Evolutionary conservation across 495 filamentous ascomycete species (phyloP).

Genomic region (Penicillium goetzii): DNA sequence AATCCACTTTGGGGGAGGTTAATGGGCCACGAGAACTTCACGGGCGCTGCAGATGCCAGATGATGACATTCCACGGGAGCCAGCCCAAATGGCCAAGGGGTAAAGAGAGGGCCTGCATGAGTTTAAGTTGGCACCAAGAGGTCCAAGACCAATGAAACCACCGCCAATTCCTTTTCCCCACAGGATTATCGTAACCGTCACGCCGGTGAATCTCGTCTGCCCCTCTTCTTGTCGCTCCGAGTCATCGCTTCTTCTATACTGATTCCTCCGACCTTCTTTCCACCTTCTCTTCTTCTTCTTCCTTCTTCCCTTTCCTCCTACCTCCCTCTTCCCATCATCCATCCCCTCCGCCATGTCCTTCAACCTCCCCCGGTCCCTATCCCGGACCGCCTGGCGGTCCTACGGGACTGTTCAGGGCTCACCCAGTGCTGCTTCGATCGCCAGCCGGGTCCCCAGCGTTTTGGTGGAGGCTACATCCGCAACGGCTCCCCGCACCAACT

Average conservation of each 20-base stretch:
- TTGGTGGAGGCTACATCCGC: slow-evolving; percentile 61
- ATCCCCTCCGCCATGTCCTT: slow-evolving; percentile 37
- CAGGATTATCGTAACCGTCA: slow-evolving; percentile 29
- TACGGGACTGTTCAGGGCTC: slow-evolving; percentile 52
- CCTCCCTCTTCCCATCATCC: slow-evolving; percentile 24
- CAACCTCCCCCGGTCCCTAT: slow-evolving; percentile 32
- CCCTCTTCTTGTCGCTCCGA: slow-evolving; percentile 17
- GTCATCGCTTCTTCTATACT: slow-evolving; percentile 3
- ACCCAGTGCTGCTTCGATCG: slow-evolving; percentile 37
- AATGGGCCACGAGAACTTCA: background rate
- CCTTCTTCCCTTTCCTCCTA: slow-evolving; percentile 7
- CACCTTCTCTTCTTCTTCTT: slow-evolving; percentile 10
- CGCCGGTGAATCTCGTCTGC: slow-evolving; percentile 26
- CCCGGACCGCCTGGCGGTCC: slow-evolving; percentile 36
- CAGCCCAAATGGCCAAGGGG: background rate
- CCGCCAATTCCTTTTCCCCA: slow-evolving; percentile 15
- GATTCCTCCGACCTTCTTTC: background rate
- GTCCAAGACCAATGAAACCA: slow-evolving; percentile 4
- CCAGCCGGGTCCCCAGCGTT: slow-evolving; percentile 41
- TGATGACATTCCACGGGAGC: slow-evolving; percentile 2
- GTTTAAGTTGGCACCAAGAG: slow-evolving; percentile 9
- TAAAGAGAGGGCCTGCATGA: background rate
- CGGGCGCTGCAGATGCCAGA: background rate
- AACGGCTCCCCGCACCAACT: slow-evolving; percentile 63
- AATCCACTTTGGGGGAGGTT: background rate